These are phyloP conservation scores for Boeremia lycopersici DNA, from an alignment of 2,329 filamentous ascomycete genomes.

Conservation along the genomic window DNA sequence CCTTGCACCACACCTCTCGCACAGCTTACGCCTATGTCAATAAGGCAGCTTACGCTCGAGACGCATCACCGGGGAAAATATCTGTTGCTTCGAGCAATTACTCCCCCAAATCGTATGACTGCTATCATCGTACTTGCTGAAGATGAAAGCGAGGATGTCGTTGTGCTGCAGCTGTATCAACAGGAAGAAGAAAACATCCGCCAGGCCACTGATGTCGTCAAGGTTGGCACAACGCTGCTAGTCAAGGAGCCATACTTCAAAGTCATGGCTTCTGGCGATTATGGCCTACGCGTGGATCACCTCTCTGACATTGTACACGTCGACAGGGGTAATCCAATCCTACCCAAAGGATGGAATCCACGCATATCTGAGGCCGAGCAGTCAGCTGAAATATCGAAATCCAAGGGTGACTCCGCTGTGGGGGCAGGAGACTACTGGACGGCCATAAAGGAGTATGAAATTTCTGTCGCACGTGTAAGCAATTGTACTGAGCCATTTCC, in stretches of 20 bases:
- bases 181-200: constrained; percentile 41
- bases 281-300: constrained; percentile 60
- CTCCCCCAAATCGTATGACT: constrained; percentile 20
- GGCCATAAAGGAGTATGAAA: constrained; percentile 21
- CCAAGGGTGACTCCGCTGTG: constrained; percentile 19
- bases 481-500: not conserved
- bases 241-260: constrained; percentile 61
- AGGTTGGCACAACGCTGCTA: constrained; percentile 35
- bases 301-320: constrained; percentile 56
- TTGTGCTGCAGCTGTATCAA: constrained; percentile 25
- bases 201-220: constrained; percentile 40
- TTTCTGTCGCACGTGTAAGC: not conserved
- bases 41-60: constrained; percentile 46
- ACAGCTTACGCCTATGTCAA: constrained; percentile 24
- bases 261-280: constrained; percentile 45
- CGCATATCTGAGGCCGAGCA: not conserved
- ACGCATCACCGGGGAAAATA: constrained; percentile 50
- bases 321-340: constrained; percentile 40
- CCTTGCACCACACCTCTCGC: constrained; percentile 23
- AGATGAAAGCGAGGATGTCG: constrained; percentile 12
- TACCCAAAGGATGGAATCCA: constrained; percentile 50
- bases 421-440: constrained; percentile 19
- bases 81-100: constrained; percentile 42
- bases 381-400: constrained; percentile 5
- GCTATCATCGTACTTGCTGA: constrained; percentile 16